Conservation (phyloP, 352 stramenopile species). For the Phytophthora megakarya region DNA sequence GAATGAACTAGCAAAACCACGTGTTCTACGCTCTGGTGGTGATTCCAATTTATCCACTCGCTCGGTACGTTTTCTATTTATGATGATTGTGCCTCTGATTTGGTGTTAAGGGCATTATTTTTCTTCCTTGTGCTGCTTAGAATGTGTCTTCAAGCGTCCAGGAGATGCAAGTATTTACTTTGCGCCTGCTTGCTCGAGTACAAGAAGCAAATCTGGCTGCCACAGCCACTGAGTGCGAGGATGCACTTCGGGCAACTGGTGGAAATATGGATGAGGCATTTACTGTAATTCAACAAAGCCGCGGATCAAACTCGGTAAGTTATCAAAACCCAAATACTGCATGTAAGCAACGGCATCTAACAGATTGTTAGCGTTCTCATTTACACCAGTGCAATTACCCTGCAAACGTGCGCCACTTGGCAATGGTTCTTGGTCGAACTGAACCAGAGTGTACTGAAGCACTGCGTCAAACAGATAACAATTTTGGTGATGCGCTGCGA, state of each 20-base stretch:
- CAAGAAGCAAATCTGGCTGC: slow-evolving; percentile 38
- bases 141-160: slow-evolving; percentile 15
- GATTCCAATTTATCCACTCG: slow-evolving; percentile 12
- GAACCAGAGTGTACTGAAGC: slow-evolving; percentile 63
- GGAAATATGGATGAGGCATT: slow-evolving; percentile 45
- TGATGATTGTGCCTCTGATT: background rate
- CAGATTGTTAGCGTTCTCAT: slow-evolving; percentile 5
- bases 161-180: slow-evolving; percentile 32
- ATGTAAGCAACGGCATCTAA: background rate
- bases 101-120: background rate
- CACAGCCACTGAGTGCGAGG: slow-evolving; percentile 42
- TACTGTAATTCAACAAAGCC: slow-evolving; percentile 18
- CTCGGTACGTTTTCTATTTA: slow-evolving; percentile 25
- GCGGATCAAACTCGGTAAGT: slow-evolving; percentile 18
- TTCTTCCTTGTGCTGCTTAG: slow-evolving; percentile 14
- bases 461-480: slow-evolving; percentile 55
- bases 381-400: slow-evolving; percentile 35
- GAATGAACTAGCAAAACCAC: slow-evolving; percentile 48
- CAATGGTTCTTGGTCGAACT: slow-evolving; percentile 50
- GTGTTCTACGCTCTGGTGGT: slow-evolving; percentile 34
- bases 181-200: slow-evolving; percentile 33
- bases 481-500: slow-evolving; percentile 54
- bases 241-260: slow-evolving; percentile 41
- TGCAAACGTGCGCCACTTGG: slow-evolving; percentile 52
- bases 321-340: background rate